phyloP scores from a whole-genome alignment of 73 alveolate genomes.

The Paramecium sexaurelia region DNA sequence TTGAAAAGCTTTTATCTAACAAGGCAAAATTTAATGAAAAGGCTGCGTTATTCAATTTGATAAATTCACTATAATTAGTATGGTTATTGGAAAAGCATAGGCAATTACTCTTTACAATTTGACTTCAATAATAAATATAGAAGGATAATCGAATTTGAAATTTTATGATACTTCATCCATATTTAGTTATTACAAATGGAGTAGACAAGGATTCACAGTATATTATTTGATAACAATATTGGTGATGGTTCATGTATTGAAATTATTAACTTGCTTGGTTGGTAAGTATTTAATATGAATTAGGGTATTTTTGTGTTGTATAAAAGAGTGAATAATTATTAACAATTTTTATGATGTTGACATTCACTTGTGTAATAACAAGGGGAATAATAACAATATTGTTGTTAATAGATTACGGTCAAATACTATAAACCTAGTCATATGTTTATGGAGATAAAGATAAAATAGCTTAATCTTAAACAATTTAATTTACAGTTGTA shows the following conservation, averaged over 20 bases:
- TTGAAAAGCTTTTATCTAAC: neutral
- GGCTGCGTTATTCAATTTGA: neutral
- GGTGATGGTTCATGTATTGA: slow-evolving; percentile 2
- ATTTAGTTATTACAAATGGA: neutral
- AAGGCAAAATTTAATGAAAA: slow-evolving; percentile 4
- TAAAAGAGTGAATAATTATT: slow-evolving; percentile 5
- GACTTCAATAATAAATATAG: slow-evolving; percentile 12
- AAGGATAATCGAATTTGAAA: neutral
- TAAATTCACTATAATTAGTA: neutral
- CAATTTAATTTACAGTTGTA: neutral
- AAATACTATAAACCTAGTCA: neutral
- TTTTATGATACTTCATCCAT: neutral
- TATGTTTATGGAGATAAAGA: neutral
- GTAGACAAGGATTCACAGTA: neutral
- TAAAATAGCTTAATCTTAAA: neutral
- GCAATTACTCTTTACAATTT: slow-evolving; percentile 9
- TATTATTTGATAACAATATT: slow-evolving; percentile 4
- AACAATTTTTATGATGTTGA: slow-evolving; percentile 31
- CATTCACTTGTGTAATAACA: neutral
- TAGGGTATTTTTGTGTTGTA: slow-evolving; percentile 12
- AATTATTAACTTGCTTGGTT: neutral
- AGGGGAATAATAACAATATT: slow-evolving; percentile 15
- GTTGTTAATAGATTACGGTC: neutral
- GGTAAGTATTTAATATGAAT: neutral
- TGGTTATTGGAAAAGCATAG: neutral